Percentiles rank a stretch among this genome's conserved stretches.
Evolutionary conservation across 805 yeast genomes (phyloP).

Genomic region (Cyberlindnera xishuangbannaensis): DNA sequence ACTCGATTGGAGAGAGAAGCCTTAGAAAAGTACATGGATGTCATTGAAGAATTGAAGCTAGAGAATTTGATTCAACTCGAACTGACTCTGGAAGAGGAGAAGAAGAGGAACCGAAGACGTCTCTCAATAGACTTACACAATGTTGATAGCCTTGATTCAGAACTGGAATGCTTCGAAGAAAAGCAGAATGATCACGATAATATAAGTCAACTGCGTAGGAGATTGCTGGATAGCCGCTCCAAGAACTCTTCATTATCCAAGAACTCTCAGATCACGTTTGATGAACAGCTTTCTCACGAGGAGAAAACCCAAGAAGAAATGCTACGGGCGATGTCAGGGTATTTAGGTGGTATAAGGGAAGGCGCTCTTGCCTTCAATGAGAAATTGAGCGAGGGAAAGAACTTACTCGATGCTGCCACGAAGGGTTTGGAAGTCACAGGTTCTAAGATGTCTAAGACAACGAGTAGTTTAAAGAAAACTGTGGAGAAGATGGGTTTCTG

Average conservation of each 20-base stretch:
- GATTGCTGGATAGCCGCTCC: slow-evolving; percentile 25
- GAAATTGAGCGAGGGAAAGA: slow-evolving; percentile 33
- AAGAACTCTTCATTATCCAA: slow-evolving; percentile 1
- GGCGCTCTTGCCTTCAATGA: slow-evolving; percentile 37
- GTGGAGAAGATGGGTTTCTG: slow-evolving; percentile 26
- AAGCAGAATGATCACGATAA: slow-evolving; percentile 25
- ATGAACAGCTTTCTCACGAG: slow-evolving; percentile 31
- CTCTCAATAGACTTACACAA: slow-evolving; percentile 20
- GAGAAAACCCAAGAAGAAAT: slow-evolving; percentile 33
- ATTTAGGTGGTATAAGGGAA: slow-evolving; percentile 31
- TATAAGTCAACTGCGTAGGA: slow-evolving; percentile 26
- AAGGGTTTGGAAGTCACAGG: slow-evolving; percentile 35
- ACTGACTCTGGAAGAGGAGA: slow-evolving; percentile 5
- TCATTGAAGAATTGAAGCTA: slow-evolving; percentile 11
- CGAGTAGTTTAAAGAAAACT: slow-evolving; percentile 25
- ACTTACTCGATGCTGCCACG: slow-evolving; percentile 35
- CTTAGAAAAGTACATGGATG: slow-evolving; percentile 2
- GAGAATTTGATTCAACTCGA: slow-evolving; percentile 7
- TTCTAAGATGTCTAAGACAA: slow-evolving; percentile 27
- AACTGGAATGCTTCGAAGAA: slow-evolving; percentile 2
- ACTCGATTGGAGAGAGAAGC: background rate
- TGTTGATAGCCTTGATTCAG: slow-evolving; percentile 3
- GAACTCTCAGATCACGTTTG: slow-evolving; percentile 17
- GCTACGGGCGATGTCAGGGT: slow-evolving; percentile 32
- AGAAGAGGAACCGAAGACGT: slow-evolving; percentile 12